These are phyloP conservation scores for Claviceps sp. DNA, from an alignment of 2,329 filamentous ascomycete genomes.

Conservation along the genomic window DNA sequence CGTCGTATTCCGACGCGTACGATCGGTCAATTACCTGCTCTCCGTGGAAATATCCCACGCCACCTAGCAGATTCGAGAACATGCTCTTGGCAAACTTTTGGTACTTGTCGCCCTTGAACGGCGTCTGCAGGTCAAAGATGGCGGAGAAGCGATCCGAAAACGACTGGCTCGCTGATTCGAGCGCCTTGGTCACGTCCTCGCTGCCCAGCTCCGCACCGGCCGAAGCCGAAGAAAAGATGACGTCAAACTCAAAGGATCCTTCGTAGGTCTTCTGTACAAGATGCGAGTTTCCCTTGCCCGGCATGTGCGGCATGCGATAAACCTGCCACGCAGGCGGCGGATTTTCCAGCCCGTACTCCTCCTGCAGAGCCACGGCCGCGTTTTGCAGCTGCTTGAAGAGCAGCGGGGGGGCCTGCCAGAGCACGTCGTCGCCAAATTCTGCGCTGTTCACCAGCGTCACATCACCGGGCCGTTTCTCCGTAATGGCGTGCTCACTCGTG, in stretches of 20 bases:
- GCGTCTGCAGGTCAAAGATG: slow-evolving; percentile 52
- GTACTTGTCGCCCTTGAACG: slow-evolving; percentile 63
- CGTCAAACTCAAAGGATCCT: slow-evolving; percentile 83
- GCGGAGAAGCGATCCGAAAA: slow-evolving; percentile 66
- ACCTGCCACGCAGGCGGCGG: slow-evolving; percentile 76
- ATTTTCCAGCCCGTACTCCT: slow-evolving; percentile 40
- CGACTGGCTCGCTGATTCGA: slow-evolving; percentile 48
- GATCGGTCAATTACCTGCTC: slow-evolving; percentile 81
- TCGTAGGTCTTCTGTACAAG: slow-evolving; percentile 85
- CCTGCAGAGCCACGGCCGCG: slow-evolving; percentile 33
- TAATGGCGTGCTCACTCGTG: slow-evolving; percentile 51
- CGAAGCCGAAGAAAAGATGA: slow-evolving; percentile 75
- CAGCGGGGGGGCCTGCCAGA: slow-evolving; percentile 74
- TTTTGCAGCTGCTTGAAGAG: slow-evolving; percentile 41
- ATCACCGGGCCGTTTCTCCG: slow-evolving; percentile 56
- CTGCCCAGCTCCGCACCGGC: slow-evolving; percentile 39
- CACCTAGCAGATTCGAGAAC: slow-evolving; percentile 87
- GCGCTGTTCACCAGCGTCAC: slow-evolving; percentile 63
- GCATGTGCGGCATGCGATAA: slow-evolving; percentile 61
- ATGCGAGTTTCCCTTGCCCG: slow-evolving; percentile 66
- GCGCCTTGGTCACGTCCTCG: slow-evolving; percentile 55
- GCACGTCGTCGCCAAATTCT: slow-evolving; percentile 47
- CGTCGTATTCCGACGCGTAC: slow-evolving; percentile 83
- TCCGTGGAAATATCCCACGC: slow-evolving; percentile 91
- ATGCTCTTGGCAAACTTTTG: slow-evolving; percentile 72